A percentile compares a stretch with the other conserved stretches of the same genome.
These are phyloP conservation scores for Stephanodiscus triporus DNA, from an alignment of 108 stramenopile species.

Conservation along the genomic window DNA sequence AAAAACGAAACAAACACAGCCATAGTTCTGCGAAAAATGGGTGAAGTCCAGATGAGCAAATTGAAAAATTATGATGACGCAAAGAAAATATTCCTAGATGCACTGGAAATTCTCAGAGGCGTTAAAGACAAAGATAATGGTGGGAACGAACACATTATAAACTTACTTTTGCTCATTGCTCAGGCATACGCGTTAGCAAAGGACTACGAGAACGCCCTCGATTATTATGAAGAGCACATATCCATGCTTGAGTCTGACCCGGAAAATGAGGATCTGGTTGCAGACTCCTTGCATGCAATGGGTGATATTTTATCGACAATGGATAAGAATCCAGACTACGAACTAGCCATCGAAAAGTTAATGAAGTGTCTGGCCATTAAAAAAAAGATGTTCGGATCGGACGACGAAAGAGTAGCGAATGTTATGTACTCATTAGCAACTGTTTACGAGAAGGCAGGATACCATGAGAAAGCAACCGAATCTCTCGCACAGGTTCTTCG, in stretches of 20 bases:
- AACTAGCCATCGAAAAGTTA: constrained; percentile 42
- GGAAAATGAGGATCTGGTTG: constrained; percentile 32
- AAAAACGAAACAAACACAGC: constrained; percentile 23
- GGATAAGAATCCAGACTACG: constrained; percentile 27
- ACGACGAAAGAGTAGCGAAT: constrained; percentile 47
- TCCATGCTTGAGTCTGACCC: constrained; percentile 28
- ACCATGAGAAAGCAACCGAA: constrained; percentile 26
- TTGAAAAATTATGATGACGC: constrained; percentile 41
- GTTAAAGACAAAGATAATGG: constrained; percentile 2
- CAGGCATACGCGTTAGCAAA: constrained; percentile 27
- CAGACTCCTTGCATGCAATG: constrained; percentile 34
- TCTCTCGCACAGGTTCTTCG: constrained; percentile 38
- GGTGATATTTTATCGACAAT: constrained; percentile 22
- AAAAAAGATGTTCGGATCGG: constrained; percentile 33
- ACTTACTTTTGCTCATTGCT: constrained; percentile 33
- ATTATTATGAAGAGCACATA: constrained; percentile 48
- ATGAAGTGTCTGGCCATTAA: constrained; percentile 36
- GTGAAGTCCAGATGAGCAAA: constrained; percentile 40
- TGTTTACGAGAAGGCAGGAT: constrained; percentile 41
- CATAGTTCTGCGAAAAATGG: constrained; percentile 31
- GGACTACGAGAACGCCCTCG: constrained; percentile 45
- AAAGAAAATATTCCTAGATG: constrained; percentile 41
- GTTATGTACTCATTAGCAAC: constrained; percentile 33
- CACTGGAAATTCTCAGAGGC: constrained; percentile 34
- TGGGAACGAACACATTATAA: neutral